Percentiles rank a stretch among this genome's conserved stretches.
Evolutionary conservation across 2,329 filamentous ascomycete genomes (phyloP).

Genomic region (Ilyonectria robusta): DNA sequence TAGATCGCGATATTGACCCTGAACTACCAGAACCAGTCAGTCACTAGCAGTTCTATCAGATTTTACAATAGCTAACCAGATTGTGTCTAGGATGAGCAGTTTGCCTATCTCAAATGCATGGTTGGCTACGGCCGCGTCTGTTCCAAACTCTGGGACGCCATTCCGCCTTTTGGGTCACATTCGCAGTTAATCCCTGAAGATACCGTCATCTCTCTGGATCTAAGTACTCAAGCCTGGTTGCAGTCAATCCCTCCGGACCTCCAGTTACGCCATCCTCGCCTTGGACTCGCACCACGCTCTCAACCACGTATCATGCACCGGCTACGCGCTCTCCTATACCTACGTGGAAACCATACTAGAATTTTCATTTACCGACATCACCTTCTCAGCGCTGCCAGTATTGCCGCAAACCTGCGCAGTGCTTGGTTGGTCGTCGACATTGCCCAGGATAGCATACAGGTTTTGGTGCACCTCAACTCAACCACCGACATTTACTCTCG

Average conservation of each 20-base stretch:
- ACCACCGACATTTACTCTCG: slow-evolving; percentile 49
- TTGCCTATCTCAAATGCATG: slow-evolving; percentile 62
- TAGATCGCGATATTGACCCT: slow-evolving; percentile 65
- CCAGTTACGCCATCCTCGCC: slow-evolving; percentile 53
- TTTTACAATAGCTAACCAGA: neutral
- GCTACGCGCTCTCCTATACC: slow-evolving; percentile 58
- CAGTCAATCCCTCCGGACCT: slow-evolving; percentile 60
- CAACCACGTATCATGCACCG: slow-evolving; percentile 57
- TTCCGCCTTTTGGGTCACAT: slow-evolving; percentile 54
- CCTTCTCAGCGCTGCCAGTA: slow-evolving; percentile 55
- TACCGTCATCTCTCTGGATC: slow-evolving; percentile 56
- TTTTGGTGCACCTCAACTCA: slow-evolving; percentile 46
- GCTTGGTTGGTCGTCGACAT: slow-evolving; percentile 57
- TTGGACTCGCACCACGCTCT: slow-evolving; percentile 50
- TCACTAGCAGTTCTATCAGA: neutral
- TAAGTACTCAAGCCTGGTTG: slow-evolving; percentile 61
- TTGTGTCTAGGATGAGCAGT: slow-evolving; percentile 47
- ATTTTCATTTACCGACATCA: slow-evolving; percentile 61
- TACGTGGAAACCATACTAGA: slow-evolving; percentile 61
- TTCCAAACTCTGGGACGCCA: slow-evolving; percentile 62
- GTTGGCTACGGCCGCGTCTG: slow-evolving; percentile 62
- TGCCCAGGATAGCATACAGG: slow-evolving; percentile 48
- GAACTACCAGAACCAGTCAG: slow-evolving; percentile 60
- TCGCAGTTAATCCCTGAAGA: slow-evolving; percentile 56
- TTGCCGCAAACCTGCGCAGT: slow-evolving; percentile 52